phyloP scores from a whole-genome alignment of 225 moss, liverwort and hornwort species.

The Sphagnum tenellum region DNA sequence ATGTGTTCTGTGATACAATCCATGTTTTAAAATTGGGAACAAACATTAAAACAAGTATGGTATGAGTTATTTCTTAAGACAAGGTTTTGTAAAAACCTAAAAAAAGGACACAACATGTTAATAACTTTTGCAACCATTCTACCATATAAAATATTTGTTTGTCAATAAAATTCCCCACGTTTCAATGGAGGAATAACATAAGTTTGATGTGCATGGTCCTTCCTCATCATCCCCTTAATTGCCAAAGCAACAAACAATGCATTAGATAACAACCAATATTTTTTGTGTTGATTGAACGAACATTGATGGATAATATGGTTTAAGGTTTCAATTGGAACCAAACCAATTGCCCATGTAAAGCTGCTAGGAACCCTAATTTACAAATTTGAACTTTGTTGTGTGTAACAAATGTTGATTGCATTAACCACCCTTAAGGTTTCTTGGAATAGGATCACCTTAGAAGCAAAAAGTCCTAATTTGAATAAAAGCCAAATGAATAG shows the following conservation, averaged over 20 bases:
- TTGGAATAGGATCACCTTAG: no score
- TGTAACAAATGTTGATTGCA: slow-evolving; percentile 3
- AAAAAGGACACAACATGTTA: neutral
- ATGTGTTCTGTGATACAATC: neutral
- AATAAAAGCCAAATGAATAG: no score
- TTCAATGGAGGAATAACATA: neutral
- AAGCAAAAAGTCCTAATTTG: no score
- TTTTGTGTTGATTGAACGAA: no score
- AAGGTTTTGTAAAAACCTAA: no score
- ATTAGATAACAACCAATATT: no score
- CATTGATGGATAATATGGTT: no score
- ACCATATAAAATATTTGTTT: neutral
- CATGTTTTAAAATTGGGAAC: neutral
- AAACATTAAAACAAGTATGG: neutral
- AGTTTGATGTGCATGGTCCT: neutral
- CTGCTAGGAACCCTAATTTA: no score
- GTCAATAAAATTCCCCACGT: neutral
- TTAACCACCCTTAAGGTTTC: neutral
- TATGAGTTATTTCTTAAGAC: neutral
- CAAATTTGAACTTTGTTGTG: neutral
- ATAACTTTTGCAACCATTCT: neutral
- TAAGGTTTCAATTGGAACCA: no score
- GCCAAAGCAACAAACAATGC: no score
- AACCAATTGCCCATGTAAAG: no score
- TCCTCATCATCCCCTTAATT: neutral